Conservation (phyloP, 129 eudicot genomes). For the Lactuca sativa region DNA sequence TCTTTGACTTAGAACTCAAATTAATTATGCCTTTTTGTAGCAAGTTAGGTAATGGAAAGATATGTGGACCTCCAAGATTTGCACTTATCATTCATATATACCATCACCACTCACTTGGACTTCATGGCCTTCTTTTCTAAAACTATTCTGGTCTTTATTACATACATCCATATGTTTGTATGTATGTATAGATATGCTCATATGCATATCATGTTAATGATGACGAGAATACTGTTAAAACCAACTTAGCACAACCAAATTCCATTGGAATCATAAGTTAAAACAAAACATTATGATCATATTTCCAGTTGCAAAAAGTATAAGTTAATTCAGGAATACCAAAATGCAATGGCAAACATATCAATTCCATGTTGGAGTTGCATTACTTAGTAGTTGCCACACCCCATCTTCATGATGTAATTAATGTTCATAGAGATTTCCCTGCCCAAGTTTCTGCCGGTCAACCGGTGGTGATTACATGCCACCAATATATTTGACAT, state of each 20-base stretch:
- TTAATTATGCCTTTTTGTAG: not conserved
- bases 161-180: not conserved
- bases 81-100: constrained; percentile 17
- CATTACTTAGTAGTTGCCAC: too few species aligned
- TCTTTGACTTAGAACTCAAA: constrained; percentile 7
- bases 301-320: too few species aligned
- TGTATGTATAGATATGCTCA: not conserved
- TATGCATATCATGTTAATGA: not conserved
- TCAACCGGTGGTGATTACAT: too few species aligned
- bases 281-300: too few species aligned
- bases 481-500: too few species aligned
- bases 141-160: not conserved
- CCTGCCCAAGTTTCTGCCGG: too few species aligned
- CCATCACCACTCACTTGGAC: constrained; percentile 15
- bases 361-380: too few species aligned
- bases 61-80: constrained; percentile 18
- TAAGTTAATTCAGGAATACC: too few species aligned
- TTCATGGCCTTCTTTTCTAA: constrained; percentile 1
- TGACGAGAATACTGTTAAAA: not conserved
- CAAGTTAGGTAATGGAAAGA: constrained; percentile 33
- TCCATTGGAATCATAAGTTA: not conserved
- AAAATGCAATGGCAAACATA: too few species aligned
- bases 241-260: not conserved
- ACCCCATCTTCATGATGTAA: too few species aligned
- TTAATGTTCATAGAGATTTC: too few species aligned